phyloP scores from a whole-genome alignment of 176 grass and related monocot species.

The Calamus simplicifolius region DNA sequence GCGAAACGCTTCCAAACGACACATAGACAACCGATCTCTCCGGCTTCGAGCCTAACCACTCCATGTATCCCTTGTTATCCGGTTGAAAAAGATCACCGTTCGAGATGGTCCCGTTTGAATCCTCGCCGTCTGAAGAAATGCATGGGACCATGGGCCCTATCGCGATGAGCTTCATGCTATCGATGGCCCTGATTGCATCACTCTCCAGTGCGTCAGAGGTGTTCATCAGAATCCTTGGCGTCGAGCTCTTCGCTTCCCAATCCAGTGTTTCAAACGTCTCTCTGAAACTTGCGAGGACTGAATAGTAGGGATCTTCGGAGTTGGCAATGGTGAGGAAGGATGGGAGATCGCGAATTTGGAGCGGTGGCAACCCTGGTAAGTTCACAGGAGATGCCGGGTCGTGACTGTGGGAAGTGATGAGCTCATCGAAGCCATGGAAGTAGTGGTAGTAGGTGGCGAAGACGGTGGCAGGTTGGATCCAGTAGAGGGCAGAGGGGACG shows the following conservation, averaged over 20 bases:
- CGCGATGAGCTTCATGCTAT: constrained; percentile 26
- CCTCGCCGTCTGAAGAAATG: background rate
- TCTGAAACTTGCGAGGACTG: constrained; percentile 11
- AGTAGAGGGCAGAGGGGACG: constrained; percentile 27
- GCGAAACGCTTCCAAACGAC: constrained; percentile 64
- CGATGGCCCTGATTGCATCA: constrained; percentile 21
- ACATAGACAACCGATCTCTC: constrained; percentile 52
- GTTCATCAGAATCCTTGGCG: constrained; percentile 46
- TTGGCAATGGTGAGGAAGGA: constrained; percentile 28
- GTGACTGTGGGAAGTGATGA: constrained; percentile 20
- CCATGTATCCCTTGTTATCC: constrained; percentile 34
- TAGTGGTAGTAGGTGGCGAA: constrained; percentile 50
- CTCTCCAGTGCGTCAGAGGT: constrained; percentile 55
- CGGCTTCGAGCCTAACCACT: constrained; percentile 48
- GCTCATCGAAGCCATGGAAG: constrained; percentile 35
- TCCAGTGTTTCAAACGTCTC: constrained; percentile 26
- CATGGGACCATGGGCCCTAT: constrained; percentile 57
- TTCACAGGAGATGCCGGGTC: constrained; percentile 30
- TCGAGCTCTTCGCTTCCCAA: background rate
- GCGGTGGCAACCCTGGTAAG: constrained; percentile 36
- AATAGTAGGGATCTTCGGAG: constrained; percentile 22
- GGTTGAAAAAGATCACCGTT: constrained; percentile 40
- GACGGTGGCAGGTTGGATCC: constrained; percentile 40
- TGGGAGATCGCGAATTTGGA: constrained; percentile 47
- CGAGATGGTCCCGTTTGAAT: background rate